phyloP scores from a whole-genome alignment of 345 rosid genomes.

The Orychophragmus violaceus region DNA sequence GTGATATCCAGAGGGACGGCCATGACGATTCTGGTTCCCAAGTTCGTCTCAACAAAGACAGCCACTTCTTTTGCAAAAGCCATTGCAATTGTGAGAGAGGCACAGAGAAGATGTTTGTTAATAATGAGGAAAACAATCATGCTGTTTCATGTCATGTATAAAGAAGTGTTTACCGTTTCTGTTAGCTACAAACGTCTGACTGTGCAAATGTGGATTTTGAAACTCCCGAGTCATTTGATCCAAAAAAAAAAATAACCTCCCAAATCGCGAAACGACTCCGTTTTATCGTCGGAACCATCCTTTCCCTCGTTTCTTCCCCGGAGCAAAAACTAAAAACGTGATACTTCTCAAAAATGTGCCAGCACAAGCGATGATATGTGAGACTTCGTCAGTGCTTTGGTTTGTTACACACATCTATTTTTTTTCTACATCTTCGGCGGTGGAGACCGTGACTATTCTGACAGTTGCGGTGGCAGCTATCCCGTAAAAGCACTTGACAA shows the following conservation, averaged over 20 bases:
- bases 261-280: conserved; percentile 5
- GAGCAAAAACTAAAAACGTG: conserved; percentile 10
- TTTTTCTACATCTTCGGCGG: conserved; percentile 7
- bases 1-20: no score
- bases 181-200: conserved; percentile 1
- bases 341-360: conserved; percentile 25
- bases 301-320: no score
- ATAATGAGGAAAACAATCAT: no score
- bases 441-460: not conserved
- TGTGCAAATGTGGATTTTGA: not conserved
- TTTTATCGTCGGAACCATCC: not conserved
- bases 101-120: no score
- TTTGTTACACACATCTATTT: conserved; percentile 32
- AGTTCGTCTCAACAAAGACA: no score
- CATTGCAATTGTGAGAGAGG: no score
- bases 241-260: no score
- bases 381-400: conserved; percentile 36
- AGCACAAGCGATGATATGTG: conserved; percentile 33
- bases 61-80: no score
- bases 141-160: conserved; percentile 12
- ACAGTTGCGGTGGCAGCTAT: conserved; percentile 37
- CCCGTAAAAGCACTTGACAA: conserved; percentile 75
- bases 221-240: not conserved
- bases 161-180: conserved; percentile 13
- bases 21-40: no score